Conservation (phyloP, 2,329 filamentous ascomycete species). For the Achaetomium macrosporum region DNA sequence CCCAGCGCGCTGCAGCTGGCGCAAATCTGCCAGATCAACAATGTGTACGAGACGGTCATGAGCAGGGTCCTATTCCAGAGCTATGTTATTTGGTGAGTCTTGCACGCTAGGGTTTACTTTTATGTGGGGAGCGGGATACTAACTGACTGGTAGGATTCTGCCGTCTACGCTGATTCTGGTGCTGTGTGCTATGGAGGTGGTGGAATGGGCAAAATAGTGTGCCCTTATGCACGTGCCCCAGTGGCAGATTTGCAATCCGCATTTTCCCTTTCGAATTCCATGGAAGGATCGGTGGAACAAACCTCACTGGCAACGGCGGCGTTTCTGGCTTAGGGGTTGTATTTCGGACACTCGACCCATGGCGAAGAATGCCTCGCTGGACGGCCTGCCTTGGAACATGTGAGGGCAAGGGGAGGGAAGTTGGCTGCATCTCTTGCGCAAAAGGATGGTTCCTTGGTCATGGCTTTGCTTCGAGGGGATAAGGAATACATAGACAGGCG, state of each 20-base stretch:
- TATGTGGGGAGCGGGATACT: constrained; percentile 25
- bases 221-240: too few relatives aligned
- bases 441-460: background rate
- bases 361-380: too few relatives aligned
- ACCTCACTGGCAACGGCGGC: background rate
- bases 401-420: background rate
- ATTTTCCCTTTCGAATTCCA: background rate
- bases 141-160: constrained; percentile 61
- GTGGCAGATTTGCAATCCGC: background rate
- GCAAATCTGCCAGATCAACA: constrained; percentile 98
- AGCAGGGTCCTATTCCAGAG: constrained; percentile 89
- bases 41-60: constrained; percentile 93
- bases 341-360: background rate
- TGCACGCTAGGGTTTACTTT: background rate
- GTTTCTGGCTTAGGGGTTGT: background rate
- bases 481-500: constrained; percentile 1
- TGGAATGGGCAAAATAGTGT: constrained; percentile 66
- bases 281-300: background rate
- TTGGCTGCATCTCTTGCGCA: background rate
- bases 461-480: background rate
- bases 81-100: constrained; percentile 81
- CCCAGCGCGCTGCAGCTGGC: constrained; percentile 90
- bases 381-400: background rate
- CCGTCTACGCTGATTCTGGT: constrained; percentile 88
- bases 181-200: constrained; percentile 83